phyloP scores from a whole-genome alignment of 768 basidiomycete species.

The Lyophyllum semitale region DNA sequence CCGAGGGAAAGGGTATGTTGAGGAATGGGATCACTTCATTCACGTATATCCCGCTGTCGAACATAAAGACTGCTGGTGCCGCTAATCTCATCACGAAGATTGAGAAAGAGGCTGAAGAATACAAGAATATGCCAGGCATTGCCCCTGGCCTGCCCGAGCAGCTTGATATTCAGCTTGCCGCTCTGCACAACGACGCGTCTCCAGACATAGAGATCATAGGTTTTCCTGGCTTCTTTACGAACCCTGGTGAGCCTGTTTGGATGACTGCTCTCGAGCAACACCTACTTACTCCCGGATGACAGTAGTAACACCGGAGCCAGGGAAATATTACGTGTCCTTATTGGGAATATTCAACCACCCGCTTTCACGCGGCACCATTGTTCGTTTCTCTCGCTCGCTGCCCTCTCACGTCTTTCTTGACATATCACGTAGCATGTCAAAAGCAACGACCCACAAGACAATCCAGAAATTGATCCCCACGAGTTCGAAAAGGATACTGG shows the following conservation, averaged over 20 bases:
- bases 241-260: slow-evolving; percentile 9
- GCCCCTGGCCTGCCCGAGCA: slow-evolving; percentile 40
- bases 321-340: slow-evolving; percentile 46
- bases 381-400: slow-evolving; percentile 21
- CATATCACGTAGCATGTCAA: slow-evolving; percentile 27
- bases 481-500: slow-evolving; percentile 45
- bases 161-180: slow-evolving; percentile 36
- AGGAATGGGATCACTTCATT: slow-evolving; percentile 27
- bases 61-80: slow-evolving; percentile 18
- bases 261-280: too few relatives aligned
- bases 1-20: slow-evolving; percentile 24
- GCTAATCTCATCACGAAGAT: slow-evolving; percentile 18
- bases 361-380: slow-evolving; percentile 51
- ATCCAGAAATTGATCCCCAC: slow-evolving; percentile 41
- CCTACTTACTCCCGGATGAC: neutral
- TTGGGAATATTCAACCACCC: slow-evolving; percentile 41
- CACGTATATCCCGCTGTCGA: slow-evolving; percentile 28
- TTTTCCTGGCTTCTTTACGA: slow-evolving; percentile 23
- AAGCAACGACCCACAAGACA: slow-evolving; percentile 31
- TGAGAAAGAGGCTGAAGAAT: slow-evolving; percentile 24
- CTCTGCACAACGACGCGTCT: slow-evolving; percentile 22
- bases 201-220: slow-evolving; percentile 28
- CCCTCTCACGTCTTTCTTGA: neutral
- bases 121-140: slow-evolving; percentile 20
- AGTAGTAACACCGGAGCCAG: slow-evolving; percentile 33